These are phyloP conservation scores for Orbilia blumenaviensis DNA, from an alignment of 2,329 filamentous ascomycete genomes.

Conservation along the genomic window DNA sequence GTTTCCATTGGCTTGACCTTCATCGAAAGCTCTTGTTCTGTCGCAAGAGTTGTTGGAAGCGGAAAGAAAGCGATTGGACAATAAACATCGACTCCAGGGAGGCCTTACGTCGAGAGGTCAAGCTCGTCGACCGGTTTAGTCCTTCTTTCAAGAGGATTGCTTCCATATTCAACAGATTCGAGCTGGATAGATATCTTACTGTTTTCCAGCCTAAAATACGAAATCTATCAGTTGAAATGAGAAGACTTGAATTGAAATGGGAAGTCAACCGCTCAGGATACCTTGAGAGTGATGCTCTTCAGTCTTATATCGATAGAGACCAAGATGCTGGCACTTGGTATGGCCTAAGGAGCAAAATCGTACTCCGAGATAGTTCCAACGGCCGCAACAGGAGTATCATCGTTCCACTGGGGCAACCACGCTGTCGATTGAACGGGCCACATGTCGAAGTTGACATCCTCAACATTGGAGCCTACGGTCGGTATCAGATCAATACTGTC, in stretches of 20 bases:
- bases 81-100: slow-evolving; percentile 59
- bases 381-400: slow-evolving; percentile 65
- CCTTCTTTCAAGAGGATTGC: slow-evolving; percentile 61
- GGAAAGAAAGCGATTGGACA: slow-evolving; percentile 61
- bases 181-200: slow-evolving; percentile 62
- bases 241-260: slow-evolving; percentile 67
- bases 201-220: slow-evolving; percentile 63
- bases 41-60: slow-evolving; percentile 63
- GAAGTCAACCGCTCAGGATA: slow-evolving; percentile 62
- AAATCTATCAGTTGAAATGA: slow-evolving; percentile 65
- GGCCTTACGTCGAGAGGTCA: slow-evolving; percentile 57
- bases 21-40: slow-evolving; percentile 65
- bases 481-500: slow-evolving; percentile 67
- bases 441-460: slow-evolving; percentile 64
- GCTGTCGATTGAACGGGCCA: slow-evolving; percentile 58
- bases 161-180: slow-evolving; percentile 66
- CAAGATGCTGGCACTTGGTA: slow-evolving; percentile 72
- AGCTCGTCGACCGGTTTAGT: slow-evolving; percentile 66
- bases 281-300: slow-evolving; percentile 66
- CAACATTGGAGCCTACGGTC: slow-evolving; percentile 62
- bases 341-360: slow-evolving; percentile 69
- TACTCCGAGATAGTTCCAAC: slow-evolving; percentile 65
- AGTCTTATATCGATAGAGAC: slow-evolving; percentile 66
- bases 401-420: slow-evolving; percentile 64
- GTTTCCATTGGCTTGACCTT: slow-evolving; percentile 71